Evolutionary conservation across 352 stramenopile genomes (phyloP), one percentile per base, ranked within the genome.

Genomic region (Globisporangium canariense): DNA sequence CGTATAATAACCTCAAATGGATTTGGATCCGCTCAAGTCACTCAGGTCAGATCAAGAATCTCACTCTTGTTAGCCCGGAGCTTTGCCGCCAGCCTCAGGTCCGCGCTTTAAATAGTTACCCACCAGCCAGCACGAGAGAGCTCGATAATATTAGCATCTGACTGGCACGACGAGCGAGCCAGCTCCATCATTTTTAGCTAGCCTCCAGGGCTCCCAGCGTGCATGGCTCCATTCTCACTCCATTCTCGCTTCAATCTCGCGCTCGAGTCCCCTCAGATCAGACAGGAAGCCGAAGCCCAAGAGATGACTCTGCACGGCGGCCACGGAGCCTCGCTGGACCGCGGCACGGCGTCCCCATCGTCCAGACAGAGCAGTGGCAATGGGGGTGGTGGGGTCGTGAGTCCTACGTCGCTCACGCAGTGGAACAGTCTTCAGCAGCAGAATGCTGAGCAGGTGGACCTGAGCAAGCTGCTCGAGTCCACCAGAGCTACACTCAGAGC

Each of bases 391-490:
- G 13, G 50, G 14, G 30, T 41, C 30, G 18, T n/a, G 30, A 58
- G 18, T 4, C 62, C 78, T 32, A 83, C 81, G 60, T 89, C 82
- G 59, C 66, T 92, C 36, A 89, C 78, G 32, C 76, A 90, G 62
- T 92, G 83, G 83, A 89, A 90, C 69, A 69, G 65, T 18, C 56
- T 76, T 57, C 83, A 92, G 60, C 83, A 92, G 67, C 75, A 89
- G 62, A 85, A 70, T 13, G 81, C 81, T 16, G 74, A 82, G 14
- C 74, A 87, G 32, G 72, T 92, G n/a, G 78, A 90, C 49, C 59
- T 88, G 4, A 57, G 60, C 5, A 70, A 68, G 13, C 67, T 92
- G 9, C 64, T 90, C 50, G 62, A 69, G 6, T 74, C 66, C 16
- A 36, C 90, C 2, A 79, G 81, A 51, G 69, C 55, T 11, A 59